phyloP scores from a whole-genome alignment of 2,329 filamentous ascomycete genomes.

The Colletotrichum aenigma region DNA sequence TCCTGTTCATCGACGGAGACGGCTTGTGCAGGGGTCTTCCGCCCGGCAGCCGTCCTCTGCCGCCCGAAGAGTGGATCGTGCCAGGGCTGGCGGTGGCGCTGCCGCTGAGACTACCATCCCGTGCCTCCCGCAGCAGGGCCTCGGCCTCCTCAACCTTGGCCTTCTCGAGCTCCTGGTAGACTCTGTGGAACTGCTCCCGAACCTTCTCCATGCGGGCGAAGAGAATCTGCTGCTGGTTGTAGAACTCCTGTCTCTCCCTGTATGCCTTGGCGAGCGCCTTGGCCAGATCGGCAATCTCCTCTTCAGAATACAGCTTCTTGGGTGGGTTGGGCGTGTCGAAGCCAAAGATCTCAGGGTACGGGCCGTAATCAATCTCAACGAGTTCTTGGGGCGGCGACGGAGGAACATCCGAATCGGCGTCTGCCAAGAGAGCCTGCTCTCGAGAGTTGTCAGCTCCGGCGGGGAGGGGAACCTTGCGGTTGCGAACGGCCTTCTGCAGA shows the following conservation, averaged over 20 bases:
- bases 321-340: background rate
- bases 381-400: background rate
- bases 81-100: background rate
- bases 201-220: background rate
- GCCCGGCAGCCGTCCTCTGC: background rate
- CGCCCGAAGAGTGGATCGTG: background rate
- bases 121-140: background rate
- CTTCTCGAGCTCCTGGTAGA: background rate
- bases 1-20: background rate
- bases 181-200: background rate
- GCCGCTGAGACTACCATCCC: background rate
- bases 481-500: background rate
- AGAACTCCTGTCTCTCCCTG: background rate
- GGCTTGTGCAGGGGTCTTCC: background rate
- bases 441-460: background rate
- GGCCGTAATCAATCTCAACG: background rate
- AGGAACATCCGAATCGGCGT: background rate
- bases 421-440: background rate
- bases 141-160: background rate
- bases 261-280: background rate
- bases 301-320: background rate
- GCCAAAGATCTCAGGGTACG: background rate
- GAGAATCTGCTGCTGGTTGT: background rate
- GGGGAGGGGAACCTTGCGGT: background rate
- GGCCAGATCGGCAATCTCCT: background rate